Evolutionary conservation across 179 eudicot genomes (phyloP).

Genomic region (Camellia oleifera): DNA sequence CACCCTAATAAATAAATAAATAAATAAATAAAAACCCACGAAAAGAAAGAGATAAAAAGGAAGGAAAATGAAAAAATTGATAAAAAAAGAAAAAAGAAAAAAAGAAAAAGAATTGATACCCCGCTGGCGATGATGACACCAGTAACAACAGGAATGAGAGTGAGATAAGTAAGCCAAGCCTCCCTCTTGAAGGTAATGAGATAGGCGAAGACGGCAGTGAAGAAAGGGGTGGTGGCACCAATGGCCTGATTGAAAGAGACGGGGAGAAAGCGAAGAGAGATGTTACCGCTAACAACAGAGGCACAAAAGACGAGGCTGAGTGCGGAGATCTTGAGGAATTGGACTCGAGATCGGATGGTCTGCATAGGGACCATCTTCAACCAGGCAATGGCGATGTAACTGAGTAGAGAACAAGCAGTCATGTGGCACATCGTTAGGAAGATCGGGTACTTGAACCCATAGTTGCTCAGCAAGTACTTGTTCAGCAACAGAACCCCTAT

Average conservation of each 20-base stretch:
- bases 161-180: conserved; percentile 54
- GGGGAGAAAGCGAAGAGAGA: conserved; percentile 56
- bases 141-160: conserved; percentile 60
- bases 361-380: conserved; percentile 70
- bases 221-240: conserved; percentile 64
- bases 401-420: conserved; percentile 64
- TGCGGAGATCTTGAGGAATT: conserved; percentile 52
- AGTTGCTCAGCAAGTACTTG: conserved; percentile 54
- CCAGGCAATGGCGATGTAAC: conserved; percentile 68
- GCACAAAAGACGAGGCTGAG: conserved; percentile 55
- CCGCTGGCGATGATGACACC: conserved; percentile 68
- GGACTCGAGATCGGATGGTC: conserved; percentile 52
- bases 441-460: conserved; percentile 67
- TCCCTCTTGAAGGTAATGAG: conserved; percentile 59
- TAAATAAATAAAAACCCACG: neutral
- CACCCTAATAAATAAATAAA: conserved; percentile 34
- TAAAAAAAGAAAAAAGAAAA: neutral
- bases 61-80: neutral
- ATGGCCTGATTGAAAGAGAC: conserved; percentile 62
- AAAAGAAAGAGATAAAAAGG: neutral
- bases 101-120: conserved; percentile 28
- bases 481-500: conserved; percentile 55
- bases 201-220: conserved; percentile 64
- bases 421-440: conserved; percentile 71
- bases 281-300: conserved; percentile 66